Evolutionary conservation across 2,329 filamentous ascomycete genomes (phyloP).

Genomic region (Pseudonectria buxi): DNA sequence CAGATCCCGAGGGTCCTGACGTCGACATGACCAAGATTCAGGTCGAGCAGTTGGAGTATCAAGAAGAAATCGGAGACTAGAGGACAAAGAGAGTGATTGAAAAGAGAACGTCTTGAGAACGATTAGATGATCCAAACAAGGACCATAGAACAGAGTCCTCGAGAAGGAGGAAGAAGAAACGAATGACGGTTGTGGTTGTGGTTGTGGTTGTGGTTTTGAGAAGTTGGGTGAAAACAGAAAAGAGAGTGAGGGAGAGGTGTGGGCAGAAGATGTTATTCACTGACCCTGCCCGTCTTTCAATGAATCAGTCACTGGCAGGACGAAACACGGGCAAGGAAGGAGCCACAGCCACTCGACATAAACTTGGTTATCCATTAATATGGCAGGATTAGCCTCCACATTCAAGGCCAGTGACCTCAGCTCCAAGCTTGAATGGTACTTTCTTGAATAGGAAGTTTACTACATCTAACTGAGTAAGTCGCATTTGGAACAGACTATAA

Average conservation of each 20-base stretch:
- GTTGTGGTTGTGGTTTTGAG: no score
- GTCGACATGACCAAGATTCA: no score
- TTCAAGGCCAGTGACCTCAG: no score
- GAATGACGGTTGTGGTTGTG: constrained; percentile 8
- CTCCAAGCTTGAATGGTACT: no score
- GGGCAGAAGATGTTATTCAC: constrained; percentile 21
- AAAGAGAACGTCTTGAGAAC: constrained; percentile 7
- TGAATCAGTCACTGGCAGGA: constrained; percentile 15
- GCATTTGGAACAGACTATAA: no score
- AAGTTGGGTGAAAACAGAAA: constrained; percentile 7
- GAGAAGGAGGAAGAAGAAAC: constrained; percentile 6
- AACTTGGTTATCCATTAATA: no score
- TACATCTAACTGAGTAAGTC: no score
- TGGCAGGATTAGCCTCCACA: no score
- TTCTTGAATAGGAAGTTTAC: no score
- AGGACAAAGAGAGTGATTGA: constrained; percentile 3
- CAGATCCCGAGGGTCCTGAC: no score
- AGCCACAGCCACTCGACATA: not conserved
- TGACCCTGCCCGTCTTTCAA: constrained; percentile 7
- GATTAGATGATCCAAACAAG: constrained; percentile 12
- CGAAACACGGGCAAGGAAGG: constrained; percentile 18
- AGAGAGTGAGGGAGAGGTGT: constrained; percentile 8
- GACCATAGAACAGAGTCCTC: constrained; percentile 8
- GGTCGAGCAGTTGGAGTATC: not conserved
- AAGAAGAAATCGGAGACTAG: constrained; percentile 1